Percentiles rank a stretch among this genome's conserved stretches.
Evolutionary conservation across 2,329 filamentous ascomycete genomes (phyloP).

Genomic region (Xylariaceae sp.): DNA sequence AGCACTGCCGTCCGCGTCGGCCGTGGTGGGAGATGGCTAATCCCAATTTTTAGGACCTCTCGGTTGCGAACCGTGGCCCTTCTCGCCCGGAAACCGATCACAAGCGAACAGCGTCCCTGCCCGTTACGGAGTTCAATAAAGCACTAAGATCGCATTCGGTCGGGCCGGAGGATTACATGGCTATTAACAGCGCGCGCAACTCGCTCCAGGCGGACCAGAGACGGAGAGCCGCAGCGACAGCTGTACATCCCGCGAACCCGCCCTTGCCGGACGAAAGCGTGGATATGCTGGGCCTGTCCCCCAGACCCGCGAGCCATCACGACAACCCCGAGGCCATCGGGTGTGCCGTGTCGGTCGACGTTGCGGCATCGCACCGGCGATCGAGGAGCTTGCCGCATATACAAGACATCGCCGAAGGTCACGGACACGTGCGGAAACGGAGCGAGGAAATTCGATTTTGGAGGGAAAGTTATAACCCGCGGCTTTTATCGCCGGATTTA

Average conservation of each 20-base stretch:
- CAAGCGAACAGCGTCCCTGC: conserved; percentile 56
- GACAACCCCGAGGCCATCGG: conserved; percentile 53
- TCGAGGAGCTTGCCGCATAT: conserved; percentile 58
- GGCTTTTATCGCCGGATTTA: conserved; percentile 49
- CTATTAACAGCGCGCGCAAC: conserved; percentile 51
- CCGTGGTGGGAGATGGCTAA: conserved; percentile 7
- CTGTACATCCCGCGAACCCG: conserved; percentile 39
- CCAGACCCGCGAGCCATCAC: conserved; percentile 56
- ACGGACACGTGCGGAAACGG: conserved; percentile 43
- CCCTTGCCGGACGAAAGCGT: conserved; percentile 38
- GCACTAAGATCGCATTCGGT: conserved; percentile 60
- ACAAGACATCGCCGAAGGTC: conserved; percentile 37
- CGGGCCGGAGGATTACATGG: conserved; percentile 51
- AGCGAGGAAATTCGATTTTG: conserved; percentile 63
- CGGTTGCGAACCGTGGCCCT: conserved; percentile 33
- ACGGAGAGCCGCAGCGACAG: conserved; percentile 42
- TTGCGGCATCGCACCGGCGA: conserved; percentile 46
- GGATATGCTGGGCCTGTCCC: conserved; percentile 53
- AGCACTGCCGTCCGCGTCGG: neutral
- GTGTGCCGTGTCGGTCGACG: conserved; percentile 58
- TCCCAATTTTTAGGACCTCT: conserved; percentile 35
- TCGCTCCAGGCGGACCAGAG: conserved; percentile 47
- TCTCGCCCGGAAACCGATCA: conserved; percentile 36
- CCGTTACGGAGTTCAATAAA: conserved; percentile 57
- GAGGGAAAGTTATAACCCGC: conserved; percentile 56